A percentile compares a stretch with the other conserved stretches of the same genome.
Conservation (phyloP, 2,329 filamentous ascomycete species). For the Trichophyton equinum region DNA sequence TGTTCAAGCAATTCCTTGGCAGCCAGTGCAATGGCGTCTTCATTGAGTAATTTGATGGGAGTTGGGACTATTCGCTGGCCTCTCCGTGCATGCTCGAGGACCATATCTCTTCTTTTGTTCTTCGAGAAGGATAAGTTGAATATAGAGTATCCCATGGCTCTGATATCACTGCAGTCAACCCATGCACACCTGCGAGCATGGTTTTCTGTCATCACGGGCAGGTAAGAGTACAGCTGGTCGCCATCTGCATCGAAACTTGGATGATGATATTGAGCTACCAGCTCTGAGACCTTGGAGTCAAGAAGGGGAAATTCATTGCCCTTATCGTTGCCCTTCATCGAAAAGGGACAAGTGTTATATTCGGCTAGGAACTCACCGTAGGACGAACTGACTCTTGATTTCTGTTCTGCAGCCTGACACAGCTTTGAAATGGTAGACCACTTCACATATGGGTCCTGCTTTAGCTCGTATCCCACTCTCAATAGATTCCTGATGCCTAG, state of each 20-base stretch:
- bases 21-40: slow-evolving; percentile 14
- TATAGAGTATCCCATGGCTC: slow-evolving; percentile 45
- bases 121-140: slow-evolving; percentile 29
- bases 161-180: slow-evolving; percentile 40
- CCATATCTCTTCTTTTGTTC: slow-evolving; percentile 12
- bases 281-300: slow-evolving; percentile 41
- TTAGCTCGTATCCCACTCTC: slow-evolving; percentile 31
- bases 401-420: slow-evolving; percentile 17
- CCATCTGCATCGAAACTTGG: slow-evolving; percentile 14
- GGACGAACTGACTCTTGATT: slow-evolving; percentile 11
- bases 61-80: slow-evolving; percentile 25
- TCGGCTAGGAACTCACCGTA: slow-evolving; percentile 27
- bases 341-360: slow-evolving; percentile 19
- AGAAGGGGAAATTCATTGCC: slow-evolving; percentile 15
- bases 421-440: slow-evolving; percentile 16
- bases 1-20: slow-evolving; percentile 15
- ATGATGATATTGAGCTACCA: slow-evolving; percentile 34
- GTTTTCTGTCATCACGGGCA: slow-evolving; percentile 51
- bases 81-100: slow-evolving; percentile 28
- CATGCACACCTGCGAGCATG: slow-evolving; percentile 45
- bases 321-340: not conserved
- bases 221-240: slow-evolving; percentile 41
- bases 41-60: slow-evolving; percentile 17
- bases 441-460: slow-evolving; percentile 16
- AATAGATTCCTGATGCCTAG: slow-evolving; percentile 25